Conservation (phyloP, 202 grass and related monocot genomes). For the Setaria viridis region DNA sequence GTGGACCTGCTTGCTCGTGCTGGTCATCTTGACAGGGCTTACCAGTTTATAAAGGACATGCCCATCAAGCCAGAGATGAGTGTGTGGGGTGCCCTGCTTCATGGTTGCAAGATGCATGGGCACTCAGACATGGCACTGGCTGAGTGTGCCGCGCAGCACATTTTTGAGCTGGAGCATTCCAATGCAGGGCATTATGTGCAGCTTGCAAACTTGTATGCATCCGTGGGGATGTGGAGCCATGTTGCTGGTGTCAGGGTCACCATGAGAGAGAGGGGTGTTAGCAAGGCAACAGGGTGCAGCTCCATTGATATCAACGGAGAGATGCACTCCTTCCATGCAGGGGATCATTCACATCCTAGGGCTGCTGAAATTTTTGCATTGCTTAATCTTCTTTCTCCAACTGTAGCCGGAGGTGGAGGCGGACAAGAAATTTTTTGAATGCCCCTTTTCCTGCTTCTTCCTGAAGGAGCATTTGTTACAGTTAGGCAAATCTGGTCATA, state of each 20-base stretch:
- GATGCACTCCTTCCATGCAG: constrained; percentile 49
- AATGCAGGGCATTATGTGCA: constrained; percentile 75
- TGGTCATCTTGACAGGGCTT: constrained; percentile 65
- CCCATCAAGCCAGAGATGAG: constrained; percentile 66
- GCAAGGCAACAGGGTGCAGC: constrained; percentile 65
- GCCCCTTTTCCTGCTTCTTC: not conserved
- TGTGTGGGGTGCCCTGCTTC: constrained; percentile 77
- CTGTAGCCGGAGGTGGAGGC: constrained; percentile 5
- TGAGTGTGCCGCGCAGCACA: constrained; percentile 53
- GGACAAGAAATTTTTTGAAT: constrained; percentile 27
- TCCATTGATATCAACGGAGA: constrained; percentile 53
- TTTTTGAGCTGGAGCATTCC: constrained; percentile 67
- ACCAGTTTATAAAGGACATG: constrained; percentile 64
- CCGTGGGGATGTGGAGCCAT: constrained; percentile 62
- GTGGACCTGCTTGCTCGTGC: constrained; percentile 68
- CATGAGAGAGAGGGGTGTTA: constrained; percentile 71
- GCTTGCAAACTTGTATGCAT: constrained; percentile 75
- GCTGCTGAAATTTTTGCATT: constrained; percentile 36
- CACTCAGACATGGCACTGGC: constrained; percentile 57
- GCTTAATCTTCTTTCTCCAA: constrained; percentile 52
- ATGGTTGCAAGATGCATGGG: constrained; percentile 59
- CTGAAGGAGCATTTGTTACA: constrained; percentile 13
- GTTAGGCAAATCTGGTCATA: constrained; percentile 11
- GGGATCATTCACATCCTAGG: constrained; percentile 49
- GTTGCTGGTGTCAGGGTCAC: constrained; percentile 52